Base-by-base conservation (phyloP, 2,329 filamentous ascomycete genomes). In the Juglanconis sp. region DNA sequence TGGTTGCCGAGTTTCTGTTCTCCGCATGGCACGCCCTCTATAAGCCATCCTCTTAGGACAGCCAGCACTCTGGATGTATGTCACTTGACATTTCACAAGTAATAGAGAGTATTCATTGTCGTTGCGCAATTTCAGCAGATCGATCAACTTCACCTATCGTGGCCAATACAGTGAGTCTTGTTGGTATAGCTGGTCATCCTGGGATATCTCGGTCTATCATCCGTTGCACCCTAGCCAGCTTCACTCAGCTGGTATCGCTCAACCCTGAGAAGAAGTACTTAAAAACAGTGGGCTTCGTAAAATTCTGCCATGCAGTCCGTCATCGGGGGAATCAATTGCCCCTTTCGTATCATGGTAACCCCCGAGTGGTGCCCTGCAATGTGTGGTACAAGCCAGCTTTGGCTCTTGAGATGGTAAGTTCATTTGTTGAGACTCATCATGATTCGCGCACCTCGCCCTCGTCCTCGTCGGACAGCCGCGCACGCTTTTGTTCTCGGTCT, bases 401-500 rank as follows among this genome's bases (percentile, higher is more conserved):
- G 7, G 38, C 52, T n/a, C 52, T 8, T 31, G 30, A n/a, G 24
- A 9, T 32, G 24, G 15, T 10, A 11, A 6, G 30, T 13, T 13
- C 30, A 15, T 9, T 32, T n/a, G 10, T 40, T 36, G 50, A 24
- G n/a, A 4, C 5, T 30, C 24, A 24, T 54, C 36, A 50, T 35
- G 32, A 60, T 35, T 63, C 64, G 17, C 31, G 47, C n/a, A 65
- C 57, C 48, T 65, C 61, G 13, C 69, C 69, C 56, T 70, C 68
- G 59, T 70, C 70, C 48, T 68, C 64, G 35, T 65, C 64, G 13
- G 63, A 65, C 40, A 67, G 48, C 51, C 66, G 64, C 8, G 64
- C 59, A 53, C 64, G 67, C 64, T 70, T 72, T 3, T 54, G 46
- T 6, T 68, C 62, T 53, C 62, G 56, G 38, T 67, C 64, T 24